Base-by-base conservation (phyloP, 2,329 filamentous ascomycete species). In the Cytospora chrysosperma region DNA sequence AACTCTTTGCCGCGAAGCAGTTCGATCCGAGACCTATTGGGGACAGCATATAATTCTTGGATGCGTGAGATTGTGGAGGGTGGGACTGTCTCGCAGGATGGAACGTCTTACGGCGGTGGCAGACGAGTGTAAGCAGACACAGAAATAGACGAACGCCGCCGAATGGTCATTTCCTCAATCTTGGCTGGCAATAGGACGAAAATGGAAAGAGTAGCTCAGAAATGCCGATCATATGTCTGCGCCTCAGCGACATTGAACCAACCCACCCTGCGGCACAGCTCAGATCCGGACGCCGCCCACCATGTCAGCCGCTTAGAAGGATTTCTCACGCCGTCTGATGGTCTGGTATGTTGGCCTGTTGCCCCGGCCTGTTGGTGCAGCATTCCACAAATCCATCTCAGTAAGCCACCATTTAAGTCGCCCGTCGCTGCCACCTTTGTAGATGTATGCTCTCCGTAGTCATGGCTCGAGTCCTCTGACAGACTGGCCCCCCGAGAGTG, bases 21-120 rank as follows among this genome's bases (percentile, higher is more conserved):
- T 66, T 66, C 32, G 65, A 66, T 28, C 65, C 65, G 21, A 40
- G 65, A 26, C 65, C 65, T 19, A 66, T 65, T n/a, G 64, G 53
- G 52, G 62, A 65, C 55, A 56, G 15, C n/a, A 26, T 49, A 9
- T 60, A 64, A 58, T 21, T 37, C 12, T 55, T 50, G 27, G 26
- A 2, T 32, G 30, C 34, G 30, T 12, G 26, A 21, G 9, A 17
- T 32, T 21, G 7, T 10, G 40, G 19, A 9, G 52, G 28, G 28
- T 54, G 17, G n/a, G 28, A n/a, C 49, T 28, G 24, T 52, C n/a
- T 43, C 32, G n/a, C 32, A 32, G 37, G 32, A 24, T 56, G 54
- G 40, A 21, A 43, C 40, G 40, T 6, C 34, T 43, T 10, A 43
- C 1, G 13, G 21, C 40, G 19, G 19, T 7, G 9, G 8, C 8